Evolutionary conservation across 805 yeast genomes (phyloP), one percentile per base, ranked within the genome.

Genomic region (Monosporozyma aquatica): DNA sequence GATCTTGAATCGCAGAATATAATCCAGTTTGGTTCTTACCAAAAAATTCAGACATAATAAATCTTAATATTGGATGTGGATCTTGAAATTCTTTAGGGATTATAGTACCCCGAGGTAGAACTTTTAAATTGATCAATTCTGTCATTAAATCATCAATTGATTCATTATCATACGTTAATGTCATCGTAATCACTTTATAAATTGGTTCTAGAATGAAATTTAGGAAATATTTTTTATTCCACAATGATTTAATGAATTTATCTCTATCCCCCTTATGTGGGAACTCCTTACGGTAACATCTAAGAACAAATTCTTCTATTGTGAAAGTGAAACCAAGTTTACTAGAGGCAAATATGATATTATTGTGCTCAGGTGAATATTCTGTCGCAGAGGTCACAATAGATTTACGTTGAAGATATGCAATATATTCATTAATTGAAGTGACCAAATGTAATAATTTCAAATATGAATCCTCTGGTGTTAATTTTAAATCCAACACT

Each of bases 331-430:
- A 75, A 24, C 76, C 72, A 35, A 80, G 66, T 17, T 67, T 66
- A 2, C 84, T 58, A 0, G 95, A 82, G 1, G 87, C 78, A 67
- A 92, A 92, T 2, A 82, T 58, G 6, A 89, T 82, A 50, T 87
- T 84, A 10, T 74, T 74, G 14, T 64, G 48, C 29, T 68, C 74
- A 1, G 95, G 95, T 0, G 87, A 77, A 14, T 54, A 64, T 38
- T 56, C 65, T 18, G 62, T 61, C 3, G 64, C 59, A 7, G 54
- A 47, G 4, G 85, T 67, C 21, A 15, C 33, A 7, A 29, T n/a
- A n/a, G n/a, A 29, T 15, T 29, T 29, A 13, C 33, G 33, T 15
- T 7, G 15, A 8, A 29, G 17, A 15, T 29, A 29, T 15, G 15
- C 18, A 9, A 29, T 21, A 44, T 62, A 72, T 0, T 62, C 58